A percentile compares a stretch with the other conserved stretches of the same genome.
These are phyloP conservation scores for Rosa rugosa DNA, from an alignment of 306 rosid species.

Conservation along the genomic window DNA sequence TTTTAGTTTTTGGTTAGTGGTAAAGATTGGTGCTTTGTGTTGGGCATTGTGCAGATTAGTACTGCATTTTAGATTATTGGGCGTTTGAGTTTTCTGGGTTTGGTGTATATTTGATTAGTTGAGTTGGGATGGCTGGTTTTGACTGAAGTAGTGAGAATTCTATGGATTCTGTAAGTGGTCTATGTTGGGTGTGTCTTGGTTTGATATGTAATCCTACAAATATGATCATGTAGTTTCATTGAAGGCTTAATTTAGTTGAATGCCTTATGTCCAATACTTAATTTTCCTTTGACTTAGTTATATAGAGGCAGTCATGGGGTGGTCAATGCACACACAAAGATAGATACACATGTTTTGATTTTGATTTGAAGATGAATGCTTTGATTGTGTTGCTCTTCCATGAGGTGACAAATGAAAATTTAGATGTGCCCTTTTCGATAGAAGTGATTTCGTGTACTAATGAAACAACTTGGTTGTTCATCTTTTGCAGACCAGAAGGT, in stretches of 20 bases:
- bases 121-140: slow-evolving; percentile 1
- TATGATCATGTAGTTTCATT: background rate
- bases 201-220: background rate
- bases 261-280: background rate
- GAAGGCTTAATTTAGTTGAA: background rate
- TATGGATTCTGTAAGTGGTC: background rate
- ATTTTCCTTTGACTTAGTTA: background rate
- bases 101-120: background rate
- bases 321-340: background rate
- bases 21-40: background rate
- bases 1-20: background rate
- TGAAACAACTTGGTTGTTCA: slow-evolving; percentile 1
- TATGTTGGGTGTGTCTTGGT: slow-evolving; percentile 3
- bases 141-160: background rate
- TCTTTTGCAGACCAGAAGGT: slow-evolving; percentile 68
- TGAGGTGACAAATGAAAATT: background rate
- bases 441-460: background rate
- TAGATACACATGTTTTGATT: background rate
- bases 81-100: slow-evolving; percentile 12
- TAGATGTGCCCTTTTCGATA: background rate
- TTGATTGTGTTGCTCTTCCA: background rate
- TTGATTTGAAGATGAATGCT: background rate
- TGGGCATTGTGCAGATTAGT: background rate
- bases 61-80: slow-evolving; percentile 21
- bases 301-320: background rate